Base-by-base conservation (phyloP, 768 basidiomycete genomes). In the Pleurotus tuber-regium region DNA sequence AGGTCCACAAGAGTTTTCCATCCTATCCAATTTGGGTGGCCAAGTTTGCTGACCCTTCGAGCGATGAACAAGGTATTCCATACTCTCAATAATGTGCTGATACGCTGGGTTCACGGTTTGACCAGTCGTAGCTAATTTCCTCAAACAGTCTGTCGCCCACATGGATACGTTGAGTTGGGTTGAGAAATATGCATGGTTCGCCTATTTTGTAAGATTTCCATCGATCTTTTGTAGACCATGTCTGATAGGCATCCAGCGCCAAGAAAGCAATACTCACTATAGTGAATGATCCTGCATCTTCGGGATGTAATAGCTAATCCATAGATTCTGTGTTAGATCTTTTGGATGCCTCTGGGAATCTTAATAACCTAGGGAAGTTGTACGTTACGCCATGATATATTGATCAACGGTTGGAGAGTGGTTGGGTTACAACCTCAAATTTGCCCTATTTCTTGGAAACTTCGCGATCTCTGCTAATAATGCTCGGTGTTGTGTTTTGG, bases 101-200 rank as follows among this genome's bases (percentile, higher is more conserved):
- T 19, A 25, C 2, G 26, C 23, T 21, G 12, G 11, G 7, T 11
- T 3, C 7, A n/a, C 11, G 9, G 7, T 24, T 21, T 2, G 10
- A 28, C 16, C 9, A 51, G 70, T 74, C 43, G 66, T 75, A 28
- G 55, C 66, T 24, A 48, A 61, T 38, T 76, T 77, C 59, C 67
- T 78, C 62, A 74, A 73, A 51, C 62, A 63, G n/a, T 71, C 71
- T 11, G 66, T 67, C 23, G 47, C 57, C 7, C 77, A 70, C 58
- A 69, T 79, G 68, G 73, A 78, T 30, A 51, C 53, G 10, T 68
- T 75, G 2, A 60, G 61, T 19, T 77, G 69, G 67, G 67, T 78
- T 2, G 72, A 78, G 51, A 66, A 75, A 4, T 77, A 77, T 53
- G 66, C 74, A n/a, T 79, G 75, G 76, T 78, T 78, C 54, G 77